These are phyloP conservation scores for Boechera stricta DNA, from an alignment of 345 rosid genomes.

Conservation along the genomic window DNA sequence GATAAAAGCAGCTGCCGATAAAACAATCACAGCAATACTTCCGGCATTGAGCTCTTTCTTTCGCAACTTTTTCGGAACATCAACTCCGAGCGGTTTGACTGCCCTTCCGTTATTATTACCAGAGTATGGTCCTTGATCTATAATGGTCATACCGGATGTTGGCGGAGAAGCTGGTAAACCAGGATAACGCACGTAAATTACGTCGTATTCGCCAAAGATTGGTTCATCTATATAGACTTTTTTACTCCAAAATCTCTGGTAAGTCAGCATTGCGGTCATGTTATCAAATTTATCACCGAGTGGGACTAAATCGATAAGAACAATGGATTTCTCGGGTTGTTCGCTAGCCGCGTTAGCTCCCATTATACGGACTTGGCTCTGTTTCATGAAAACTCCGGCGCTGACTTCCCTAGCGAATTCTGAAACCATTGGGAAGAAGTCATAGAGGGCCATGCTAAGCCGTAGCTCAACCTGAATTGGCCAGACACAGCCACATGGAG, in stretches of 20 bases:
- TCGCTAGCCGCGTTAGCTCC: slow-evolving; percentile 91
- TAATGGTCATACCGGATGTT: slow-evolving; percentile 56
- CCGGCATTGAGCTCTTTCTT: slow-evolving; percentile 62
- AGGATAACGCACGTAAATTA: slow-evolving; percentile 81
- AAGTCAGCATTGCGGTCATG: slow-evolving; percentile 76
- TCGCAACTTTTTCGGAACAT: slow-evolving; percentile 61
- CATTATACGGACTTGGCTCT: slow-evolving; percentile 93
- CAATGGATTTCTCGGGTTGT: slow-evolving; percentile 82
- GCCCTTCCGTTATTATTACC: slow-evolving; percentile 53
- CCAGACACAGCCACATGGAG: slow-evolving; percentile 93
- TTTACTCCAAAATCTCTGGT: slow-evolving; percentile 86
- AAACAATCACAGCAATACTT: slow-evolving; percentile 65
- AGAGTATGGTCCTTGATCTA: slow-evolving; percentile 71
- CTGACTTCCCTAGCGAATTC: slow-evolving; percentile 84
- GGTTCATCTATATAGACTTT: slow-evolving; percentile 67
- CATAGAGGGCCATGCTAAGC: slow-evolving; percentile 78
- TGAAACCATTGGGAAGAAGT: slow-evolving; percentile 94
- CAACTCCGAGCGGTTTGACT: slow-evolving; percentile 87
- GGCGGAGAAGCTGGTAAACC: slow-evolving; percentile 97
- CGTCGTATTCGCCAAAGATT: slow-evolving; percentile 77
- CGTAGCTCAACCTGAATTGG: slow-evolving; percentile 92
- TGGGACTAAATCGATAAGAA: slow-evolving; percentile 89
- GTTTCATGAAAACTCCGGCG: slow-evolving; percentile 89
- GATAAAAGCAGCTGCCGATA: slow-evolving; percentile 67
- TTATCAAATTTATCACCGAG: slow-evolving; percentile 77